Conservation (phyloP, 1,139 yeast species). For the Yamadazyma conglobata region DNA sequence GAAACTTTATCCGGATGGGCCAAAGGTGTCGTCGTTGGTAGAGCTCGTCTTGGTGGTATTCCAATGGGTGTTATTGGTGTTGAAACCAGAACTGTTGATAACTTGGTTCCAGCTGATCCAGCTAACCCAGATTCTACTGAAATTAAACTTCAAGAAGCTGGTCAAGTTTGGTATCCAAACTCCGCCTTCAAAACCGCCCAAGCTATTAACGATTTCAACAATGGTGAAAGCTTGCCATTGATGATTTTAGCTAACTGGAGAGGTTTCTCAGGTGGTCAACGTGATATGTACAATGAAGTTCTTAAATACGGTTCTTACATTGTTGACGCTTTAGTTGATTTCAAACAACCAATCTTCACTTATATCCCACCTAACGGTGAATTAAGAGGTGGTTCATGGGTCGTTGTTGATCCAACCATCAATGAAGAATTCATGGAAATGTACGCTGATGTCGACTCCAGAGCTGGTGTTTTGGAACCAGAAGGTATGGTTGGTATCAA, state of each 20-base stretch:
- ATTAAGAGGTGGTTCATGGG: conserved; percentile 99
- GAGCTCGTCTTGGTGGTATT: conserved; percentile 98
- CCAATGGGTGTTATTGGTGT: conserved; percentile 98
- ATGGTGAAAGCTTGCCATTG: conserved; percentile 95
- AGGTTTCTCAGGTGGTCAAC: conserved; percentile 99
- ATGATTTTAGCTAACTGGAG: conserved; percentile 99
- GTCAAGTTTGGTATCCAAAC: conserved; percentile 99
- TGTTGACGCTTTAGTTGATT: conserved; percentile 94
- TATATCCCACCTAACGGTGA: conserved; percentile 98
- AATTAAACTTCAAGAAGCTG: conserved; percentile 86
- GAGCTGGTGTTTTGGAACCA: conserved; percentile 98
- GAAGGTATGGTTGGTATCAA: conserved; percentile 99
- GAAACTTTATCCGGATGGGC: conserved; percentile 99
- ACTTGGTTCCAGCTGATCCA: conserved; percentile 93
- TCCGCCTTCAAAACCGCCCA: conserved; percentile 98
- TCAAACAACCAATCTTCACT: conserved; percentile 93
- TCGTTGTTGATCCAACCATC: conserved; percentile 97
- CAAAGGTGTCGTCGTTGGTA: conserved; percentile 94
- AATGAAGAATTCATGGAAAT: conserved; percentile 97
- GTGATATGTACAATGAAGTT: conserved; percentile 98
- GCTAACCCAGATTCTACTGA: conserved; percentile 96
- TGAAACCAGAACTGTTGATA: conserved; percentile 86
- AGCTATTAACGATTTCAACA: conserved; percentile 94
- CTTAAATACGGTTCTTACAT: conserved; percentile 94
- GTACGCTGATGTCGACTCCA: conserved; percentile 96